These are phyloP conservation scores for Hypoxylon fragiforme DNA, from an alignment of 495 filamentous ascomycete species.

Conservation along the genomic window DNA sequence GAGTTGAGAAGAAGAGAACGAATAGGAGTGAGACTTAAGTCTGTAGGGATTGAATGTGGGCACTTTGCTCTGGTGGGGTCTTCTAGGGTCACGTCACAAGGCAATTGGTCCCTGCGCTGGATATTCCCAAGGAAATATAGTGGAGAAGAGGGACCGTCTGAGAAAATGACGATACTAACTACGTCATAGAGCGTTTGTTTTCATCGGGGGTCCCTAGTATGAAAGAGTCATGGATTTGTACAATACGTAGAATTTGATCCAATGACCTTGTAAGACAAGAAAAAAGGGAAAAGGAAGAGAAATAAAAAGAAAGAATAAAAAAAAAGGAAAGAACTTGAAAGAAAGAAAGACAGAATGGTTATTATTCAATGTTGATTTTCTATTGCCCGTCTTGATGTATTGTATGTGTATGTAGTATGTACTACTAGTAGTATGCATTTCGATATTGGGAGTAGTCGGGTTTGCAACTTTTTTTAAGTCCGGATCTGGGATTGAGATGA, in stretches of 20 bases:
- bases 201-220: constrained; percentile 14
- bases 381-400: too few species aligned
- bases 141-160: constrained; percentile 20
- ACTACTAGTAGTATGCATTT: too few species aligned
- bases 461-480: too few species aligned
- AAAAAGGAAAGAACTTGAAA: too few species aligned
- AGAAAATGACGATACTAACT: constrained; percentile 33
- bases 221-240: constrained; percentile 31
- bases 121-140: constrained; percentile 20
- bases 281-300: neutral
- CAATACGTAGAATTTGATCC: neutral
- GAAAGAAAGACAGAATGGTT: too few species aligned
- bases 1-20: neutral
- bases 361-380: too few species aligned
- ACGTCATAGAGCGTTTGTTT: constrained; percentile 28
- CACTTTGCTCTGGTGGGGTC: constrained; percentile 8
- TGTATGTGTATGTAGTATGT: too few species aligned
- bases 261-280: constrained; percentile 1
- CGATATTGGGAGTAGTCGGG: too few species aligned
- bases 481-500: too few species aligned
- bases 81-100: constrained; percentile 20
- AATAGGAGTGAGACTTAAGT: constrained; percentile 9
- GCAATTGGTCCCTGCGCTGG: constrained; percentile 21
- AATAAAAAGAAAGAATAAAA: neutral
- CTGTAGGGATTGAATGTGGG: constrained; percentile 11